Evolutionary conservation across 1,284 basidiomycete species (phyloP), one percentile per base, ranked within the genome.

Genomic region (Meripilus lineatus): DNA sequence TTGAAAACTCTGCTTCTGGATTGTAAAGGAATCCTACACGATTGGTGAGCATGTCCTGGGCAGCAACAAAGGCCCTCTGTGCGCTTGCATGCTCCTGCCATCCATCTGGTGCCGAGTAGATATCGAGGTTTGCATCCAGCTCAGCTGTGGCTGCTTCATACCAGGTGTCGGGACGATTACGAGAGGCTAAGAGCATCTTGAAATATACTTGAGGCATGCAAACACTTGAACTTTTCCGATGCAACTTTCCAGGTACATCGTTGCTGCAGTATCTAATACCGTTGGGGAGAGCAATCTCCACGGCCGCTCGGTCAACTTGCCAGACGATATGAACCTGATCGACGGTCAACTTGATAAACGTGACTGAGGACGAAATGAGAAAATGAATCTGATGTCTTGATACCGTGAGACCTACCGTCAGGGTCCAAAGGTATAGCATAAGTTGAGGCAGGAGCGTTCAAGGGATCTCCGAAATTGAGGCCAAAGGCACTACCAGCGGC

Each of bases 361-460:
- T 89, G n/a, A 83, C 84, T 84, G 48, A 13, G 28, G n/a, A n/a
- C n/a, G 32, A 13, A 20, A 26, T 15, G 18, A 21, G 40, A 37
- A 39, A 37, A 23, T 8, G 28, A 28, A 20, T 30, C n/a, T 6
- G 24, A 24, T 38, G 14, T 21, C 23, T 28, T 23, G 13, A 34
- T 7, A 5, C 4, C 17, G 40, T 13, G 15, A 22, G n/a, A 64
- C 75, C 58, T 56, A 88, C 89, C 75, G 66, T 96, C 93, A 11
- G 88, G 86, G 53, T 85, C 83, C 2, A 74, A 50, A 24, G 75
- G 70, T 3, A 81, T 67, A 22, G 74, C 62, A 56, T 85, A 89
- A 32, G 84, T 80, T 2, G 70, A 61, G 0, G 90, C 82, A 14
- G 93, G 92, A 2, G 89, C 79, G 58, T 96, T 95, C 41, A 84